Percentiles rank a stretch among this genome's conserved stretches.
Evolutionary conservation across 2,329 filamentous ascomycete species (phyloP).

Genomic region (Cladosporium sp.): DNA sequence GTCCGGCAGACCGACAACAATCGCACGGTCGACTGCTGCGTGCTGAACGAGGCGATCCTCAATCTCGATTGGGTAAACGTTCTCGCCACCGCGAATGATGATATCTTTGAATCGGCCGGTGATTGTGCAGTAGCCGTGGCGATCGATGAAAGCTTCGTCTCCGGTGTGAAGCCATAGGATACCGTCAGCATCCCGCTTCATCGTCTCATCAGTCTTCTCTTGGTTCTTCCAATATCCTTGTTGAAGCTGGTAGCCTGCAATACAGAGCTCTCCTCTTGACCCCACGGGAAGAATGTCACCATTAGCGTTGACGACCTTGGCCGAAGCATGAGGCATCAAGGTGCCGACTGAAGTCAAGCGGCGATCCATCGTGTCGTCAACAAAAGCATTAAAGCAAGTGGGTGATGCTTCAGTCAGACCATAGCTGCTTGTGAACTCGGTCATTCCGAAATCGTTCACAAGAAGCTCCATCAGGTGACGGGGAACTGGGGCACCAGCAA

Average conservation of each 20-base stretch:
- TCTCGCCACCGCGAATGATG: conserved; percentile 57
- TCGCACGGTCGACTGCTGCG: conserved; percentile 23
- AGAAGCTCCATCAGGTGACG: conserved; percentile 69
- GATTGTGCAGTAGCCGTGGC: conserved; percentile 37
- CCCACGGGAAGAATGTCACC: conserved; percentile 65
- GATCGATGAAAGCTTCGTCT: conserved; percentile 49
- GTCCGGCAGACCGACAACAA: conserved; percentile 28
- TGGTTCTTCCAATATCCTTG: conserved; percentile 61
- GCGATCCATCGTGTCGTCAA: conserved; percentile 62
- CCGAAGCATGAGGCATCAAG: conserved; percentile 65
- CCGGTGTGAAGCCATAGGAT: conserved; percentile 63
- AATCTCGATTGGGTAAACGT: conserved; percentile 45
- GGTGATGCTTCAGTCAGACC: conserved; percentile 73
- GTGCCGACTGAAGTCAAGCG: conserved; percentile 70
- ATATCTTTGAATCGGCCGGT: conserved; percentile 31
- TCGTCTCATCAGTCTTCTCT: conserved; percentile 68
- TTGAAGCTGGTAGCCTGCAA: conserved; percentile 72
- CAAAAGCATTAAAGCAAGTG: conserved; percentile 76
- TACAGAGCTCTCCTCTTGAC: conserved; percentile 67
- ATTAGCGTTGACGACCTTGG: conserved; percentile 70
- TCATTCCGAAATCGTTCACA: conserved; percentile 67
- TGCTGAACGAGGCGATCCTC: conserved; percentile 28
- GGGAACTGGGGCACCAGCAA: conserved; percentile 73
- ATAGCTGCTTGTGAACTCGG: conserved; percentile 55
- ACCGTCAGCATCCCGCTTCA: conserved; percentile 38